Evolutionary conservation across 1,139 yeast genomes (phyloP).

Genomic region (Taphrina deformans): DNA sequence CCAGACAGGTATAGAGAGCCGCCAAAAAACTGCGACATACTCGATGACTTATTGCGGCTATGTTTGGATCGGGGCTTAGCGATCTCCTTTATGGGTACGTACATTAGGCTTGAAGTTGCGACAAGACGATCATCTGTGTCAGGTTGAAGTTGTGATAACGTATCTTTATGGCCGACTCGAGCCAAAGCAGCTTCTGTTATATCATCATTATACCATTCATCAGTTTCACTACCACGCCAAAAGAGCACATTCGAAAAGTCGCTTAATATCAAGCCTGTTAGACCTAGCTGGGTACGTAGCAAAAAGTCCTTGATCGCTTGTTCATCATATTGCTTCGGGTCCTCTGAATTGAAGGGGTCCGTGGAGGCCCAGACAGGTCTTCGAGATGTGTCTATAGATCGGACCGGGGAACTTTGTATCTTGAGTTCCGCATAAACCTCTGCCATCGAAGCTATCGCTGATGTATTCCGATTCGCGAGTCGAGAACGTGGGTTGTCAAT

Average conservation of each 20-base stretch:
- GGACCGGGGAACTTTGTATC: neutral
- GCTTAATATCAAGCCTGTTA: constrained; percentile 4
- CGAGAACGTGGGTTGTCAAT: constrained; percentile 16
- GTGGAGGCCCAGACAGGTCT: neutral
- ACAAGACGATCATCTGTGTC: neutral
- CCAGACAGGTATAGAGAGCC: neutral
- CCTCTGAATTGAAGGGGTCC: neutral
- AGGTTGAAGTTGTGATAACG: neutral
- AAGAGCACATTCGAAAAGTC: constrained; percentile 21
- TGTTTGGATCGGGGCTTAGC: neutral
- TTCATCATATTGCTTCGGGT: neutral
- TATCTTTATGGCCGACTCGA: neutral
- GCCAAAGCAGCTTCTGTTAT: constrained; percentile 11
- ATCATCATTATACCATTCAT: constrained; percentile 22
- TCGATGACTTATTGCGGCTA: constrained; percentile 1
- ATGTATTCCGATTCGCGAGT: neutral
- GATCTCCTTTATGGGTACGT: neutral
- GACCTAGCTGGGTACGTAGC: constrained; percentile 3
- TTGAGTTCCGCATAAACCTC: neutral
- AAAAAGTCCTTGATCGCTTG: constrained; percentile 12
- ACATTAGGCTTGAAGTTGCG: neutral
- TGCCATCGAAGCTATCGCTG: neutral
- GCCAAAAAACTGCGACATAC: constrained; percentile 3
- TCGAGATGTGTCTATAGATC: neutral
- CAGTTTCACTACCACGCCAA: constrained; percentile 23